Evolutionary conservation across 2,329 filamentous ascomycete genomes (phyloP).

Genomic region (Proliferodiscus dingleyae): DNA sequence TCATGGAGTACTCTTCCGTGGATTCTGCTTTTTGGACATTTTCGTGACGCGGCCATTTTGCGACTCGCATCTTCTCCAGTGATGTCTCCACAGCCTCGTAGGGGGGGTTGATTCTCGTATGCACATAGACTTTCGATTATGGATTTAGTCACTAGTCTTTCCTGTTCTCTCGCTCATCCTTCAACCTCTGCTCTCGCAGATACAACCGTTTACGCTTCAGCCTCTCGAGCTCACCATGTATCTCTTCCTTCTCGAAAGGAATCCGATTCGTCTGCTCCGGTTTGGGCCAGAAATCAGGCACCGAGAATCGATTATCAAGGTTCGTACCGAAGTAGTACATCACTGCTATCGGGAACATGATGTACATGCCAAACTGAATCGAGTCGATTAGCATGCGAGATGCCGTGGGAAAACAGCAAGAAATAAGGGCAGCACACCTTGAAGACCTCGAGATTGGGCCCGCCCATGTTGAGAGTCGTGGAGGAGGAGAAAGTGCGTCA

Average conservation of each 20-base stretch:
- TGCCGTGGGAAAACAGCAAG: constrained; percentile 5
- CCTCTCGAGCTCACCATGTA: constrained; percentile 59
- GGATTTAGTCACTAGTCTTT: background rate
- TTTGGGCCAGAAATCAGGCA: constrained; percentile 91
- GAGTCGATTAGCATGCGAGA: constrained; percentile 7
- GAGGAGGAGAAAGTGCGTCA: background rate
- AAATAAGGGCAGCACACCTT: constrained; percentile 55
- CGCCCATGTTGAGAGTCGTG: constrained; percentile 54
- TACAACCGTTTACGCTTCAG: constrained; percentile 26
- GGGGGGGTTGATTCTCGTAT: no score
- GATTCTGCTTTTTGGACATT: no score
- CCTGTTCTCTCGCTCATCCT: constrained; percentile 12
- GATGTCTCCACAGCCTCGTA: constrained; percentile 5
- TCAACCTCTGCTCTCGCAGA: constrained; percentile 33
- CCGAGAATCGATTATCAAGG: constrained; percentile 84
- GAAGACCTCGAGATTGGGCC: constrained; percentile 89
- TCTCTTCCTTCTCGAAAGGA: constrained; percentile 74
- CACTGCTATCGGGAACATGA: constrained; percentile 97
- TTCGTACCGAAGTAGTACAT: constrained; percentile 99
- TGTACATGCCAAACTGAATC: constrained; percentile 88
- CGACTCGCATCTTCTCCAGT: background rate
- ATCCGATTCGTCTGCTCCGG: constrained; percentile 71
- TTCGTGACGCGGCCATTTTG: no score
- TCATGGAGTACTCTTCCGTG: background rate
- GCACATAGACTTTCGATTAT: background rate